Evolutionary conservation across 768 basidiomycete genomes (phyloP), one percentile per base, ranked within the genome.

Genomic region (Wakefieldia striispora): DNA sequence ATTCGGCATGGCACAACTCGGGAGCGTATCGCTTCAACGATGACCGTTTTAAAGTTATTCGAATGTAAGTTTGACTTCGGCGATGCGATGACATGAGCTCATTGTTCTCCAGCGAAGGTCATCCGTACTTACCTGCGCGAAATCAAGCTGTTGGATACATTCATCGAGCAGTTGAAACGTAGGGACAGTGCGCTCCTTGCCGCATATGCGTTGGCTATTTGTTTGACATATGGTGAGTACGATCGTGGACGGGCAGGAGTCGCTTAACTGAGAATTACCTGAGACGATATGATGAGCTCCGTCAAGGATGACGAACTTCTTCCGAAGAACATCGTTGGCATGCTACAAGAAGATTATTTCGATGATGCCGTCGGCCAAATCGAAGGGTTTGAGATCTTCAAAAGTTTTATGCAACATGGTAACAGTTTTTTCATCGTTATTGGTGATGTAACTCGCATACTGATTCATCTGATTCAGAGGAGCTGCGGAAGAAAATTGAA

Each of bases 371-470:
- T 64, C 0, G 58, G 61, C 12, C 38, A 4, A 19, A 43, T 58
- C 0, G 62, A 63, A 40, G 61, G 61, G 11, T 63, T 63, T 20
- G 51, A 63, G 24, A 52, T 63, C 4, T 64, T 63, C n/a, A 27
- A 33, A 2, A 43, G 61, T 16, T 34, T 64, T 3, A 58, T 63
- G 53, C 40, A 44, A 38, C 21, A 58, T 3, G 49, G 62, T 63
- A 48, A 58, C 10, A 12, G 7, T 14, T 27, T 17, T n/a, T 17
- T 17, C 23, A 13, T 34, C 17, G 31, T n/a, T n/a, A n/a, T 10
- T 14, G 37, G 29, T 1, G 13, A 23, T 43, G 19, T 24, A 6
- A 20, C 2, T 7, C 5, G 16, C 24, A 11, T 36, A 6, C 43
- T 63, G n/a, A 61, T 19, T 8, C 4, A 21, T 20, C 1, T 13